These are phyloP conservation scores for Lactarius psammicola DNA, from an alignment of 768 basidiomycete genomes.

Conservation along the genomic window DNA sequence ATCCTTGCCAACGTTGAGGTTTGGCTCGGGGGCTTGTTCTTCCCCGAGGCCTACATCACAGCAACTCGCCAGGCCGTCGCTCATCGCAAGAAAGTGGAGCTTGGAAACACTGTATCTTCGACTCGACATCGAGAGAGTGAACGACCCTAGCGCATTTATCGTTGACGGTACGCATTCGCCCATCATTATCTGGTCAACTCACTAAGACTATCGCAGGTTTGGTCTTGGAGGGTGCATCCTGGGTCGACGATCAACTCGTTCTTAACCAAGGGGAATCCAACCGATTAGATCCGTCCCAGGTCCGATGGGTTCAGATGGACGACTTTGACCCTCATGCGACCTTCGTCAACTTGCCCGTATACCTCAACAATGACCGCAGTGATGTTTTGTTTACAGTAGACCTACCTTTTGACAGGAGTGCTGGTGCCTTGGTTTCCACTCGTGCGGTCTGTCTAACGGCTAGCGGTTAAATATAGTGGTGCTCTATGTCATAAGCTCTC, in stretches of 20 bases:
- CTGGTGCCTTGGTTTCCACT: conserved; percentile 73
- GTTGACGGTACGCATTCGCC: conserved; percentile 68
- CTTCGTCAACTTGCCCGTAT: conserved; percentile 83
- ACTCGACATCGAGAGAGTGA: conserved; percentile 79
- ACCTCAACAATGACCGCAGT: conserved; percentile 85
- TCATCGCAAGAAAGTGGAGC: conserved; percentile 87
- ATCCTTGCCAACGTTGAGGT: conserved; percentile 70
- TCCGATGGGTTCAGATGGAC: conserved; percentile 75
- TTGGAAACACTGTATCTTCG: conserved; percentile 81
- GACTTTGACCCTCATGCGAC: conserved; percentile 43
- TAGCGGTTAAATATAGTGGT: conserved; percentile 18
- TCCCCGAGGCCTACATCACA: conserved; percentile 94
- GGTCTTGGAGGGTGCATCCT: conserved; percentile 82
- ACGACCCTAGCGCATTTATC: conserved; percentile 75
- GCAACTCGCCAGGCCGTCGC: conserved; percentile 96
- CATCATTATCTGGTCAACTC: conserved; percentile 19
- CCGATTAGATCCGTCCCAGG: conserved; percentile 74
- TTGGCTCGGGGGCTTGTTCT: conserved; percentile 93
- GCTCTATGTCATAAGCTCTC: neutral
- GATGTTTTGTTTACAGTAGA: conserved; percentile 90
- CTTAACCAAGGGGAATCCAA: conserved; percentile 86
- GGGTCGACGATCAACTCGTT: conserved; percentile 64
- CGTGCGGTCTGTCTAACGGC: conserved; percentile 90
- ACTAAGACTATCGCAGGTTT: conserved; percentile 54
- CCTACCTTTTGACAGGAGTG: conserved; percentile 69